Evolutionary conservation across 192 early-diverging fungal genomes (phyloP), one percentile per base, ranked within the genome.

Genomic region (Linnemannia zychae): DNA sequence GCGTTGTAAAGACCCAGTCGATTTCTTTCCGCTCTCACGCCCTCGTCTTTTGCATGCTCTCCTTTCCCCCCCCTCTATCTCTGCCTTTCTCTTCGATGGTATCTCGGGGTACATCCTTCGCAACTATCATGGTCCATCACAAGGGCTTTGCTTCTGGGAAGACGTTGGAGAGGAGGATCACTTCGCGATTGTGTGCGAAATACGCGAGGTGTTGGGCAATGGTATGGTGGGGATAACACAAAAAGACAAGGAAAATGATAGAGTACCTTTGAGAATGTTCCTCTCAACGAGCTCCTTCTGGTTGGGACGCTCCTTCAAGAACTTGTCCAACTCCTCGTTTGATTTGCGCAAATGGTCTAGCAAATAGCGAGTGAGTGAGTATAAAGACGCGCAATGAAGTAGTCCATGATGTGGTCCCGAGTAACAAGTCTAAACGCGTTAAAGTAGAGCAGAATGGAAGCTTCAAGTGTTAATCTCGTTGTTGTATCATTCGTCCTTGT

Each of bases 211-310:
- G 52, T 1, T 16, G 7, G 22, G 22, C 7, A 57, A 24, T n/a
- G 24, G 6, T 24, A 24, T 28, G 4, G 22, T 0, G 6, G 52
- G 9, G 9, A 24, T n/a, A 11, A 0, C 49, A 15, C 52, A 24
- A 24, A 11, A 57, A 24, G n/a, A 9, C 1, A n/a, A 24, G 17
- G 7, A 20, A 24, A 24, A 24, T 24, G n/a, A 24, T n/a, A n/a
- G n/a, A 22, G 18, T 87, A 88, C 89, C 88, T 86, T 90, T 90
- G 52, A 94, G 83, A 24, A 94, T 93, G 63, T 92, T 92, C 81
- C 79, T 88, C 18, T 90, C 81, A 34, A 91, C 89, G 18, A 94
- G 90, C 52, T 92, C 90, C 28, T 89, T 87, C 31, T 80, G 81
- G 33, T 92, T 88, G 31, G 93, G 92, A 63, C 94, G 90, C 37